These are phyloP conservation scores for Tolypocladium tundrense DNA, from an alignment of 2,329 filamentous ascomycete genomes.

Conservation along the genomic window DNA sequence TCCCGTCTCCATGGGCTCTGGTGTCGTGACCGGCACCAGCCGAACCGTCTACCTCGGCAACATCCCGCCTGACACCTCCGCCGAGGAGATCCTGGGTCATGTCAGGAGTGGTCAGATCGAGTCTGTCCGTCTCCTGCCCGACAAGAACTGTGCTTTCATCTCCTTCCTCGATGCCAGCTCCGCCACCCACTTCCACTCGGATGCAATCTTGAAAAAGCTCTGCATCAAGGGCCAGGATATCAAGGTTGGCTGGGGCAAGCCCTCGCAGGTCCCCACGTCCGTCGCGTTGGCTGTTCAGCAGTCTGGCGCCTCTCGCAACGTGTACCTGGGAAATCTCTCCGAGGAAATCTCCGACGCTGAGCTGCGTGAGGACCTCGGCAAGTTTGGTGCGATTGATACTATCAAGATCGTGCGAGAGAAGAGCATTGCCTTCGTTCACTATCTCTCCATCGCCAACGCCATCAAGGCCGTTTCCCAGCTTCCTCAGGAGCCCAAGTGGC, in stretches of 20 bases:
- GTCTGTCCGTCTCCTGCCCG: slow-evolving; percentile 89
- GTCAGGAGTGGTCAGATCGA: slow-evolving; percentile 97
- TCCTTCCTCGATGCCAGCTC: slow-evolving; percentile 97
- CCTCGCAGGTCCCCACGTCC: slow-evolving; percentile 93
- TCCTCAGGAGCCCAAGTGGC: slow-evolving; percentile 94
- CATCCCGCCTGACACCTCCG: slow-evolving; percentile 93
- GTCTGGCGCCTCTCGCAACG: slow-evolving; percentile 90
- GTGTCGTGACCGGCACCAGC: slow-evolving; percentile 80
- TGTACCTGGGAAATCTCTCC: slow-evolving; percentile 87
- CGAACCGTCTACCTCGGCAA: slow-evolving; percentile 96
- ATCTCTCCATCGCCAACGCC: slow-evolving; percentile 92
- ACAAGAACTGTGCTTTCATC: slow-evolving; percentile 99
- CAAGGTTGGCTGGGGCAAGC: slow-evolving; percentile 99
- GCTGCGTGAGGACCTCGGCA: slow-evolving; percentile 85
- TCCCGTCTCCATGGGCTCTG: slow-evolving; percentile 66
- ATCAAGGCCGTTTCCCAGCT: slow-evolving; percentile 97
- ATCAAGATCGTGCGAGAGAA: slow-evolving; percentile 98
- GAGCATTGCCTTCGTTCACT: slow-evolving; percentile 95
- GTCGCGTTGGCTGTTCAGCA: slow-evolving; percentile 97
- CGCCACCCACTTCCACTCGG: slow-evolving; percentile 97
- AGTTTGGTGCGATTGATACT: slow-evolving; percentile 93
- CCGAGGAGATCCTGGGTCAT: slow-evolving; percentile 92
- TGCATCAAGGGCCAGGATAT: slow-evolving; percentile 98
- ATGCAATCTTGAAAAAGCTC: slow-evolving; percentile 98
- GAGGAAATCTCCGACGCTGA: slow-evolving; percentile 89